Base-by-base conservation (phyloP, 805 yeast genomes). In the Saccharomyces kudriavzevii region DNA sequence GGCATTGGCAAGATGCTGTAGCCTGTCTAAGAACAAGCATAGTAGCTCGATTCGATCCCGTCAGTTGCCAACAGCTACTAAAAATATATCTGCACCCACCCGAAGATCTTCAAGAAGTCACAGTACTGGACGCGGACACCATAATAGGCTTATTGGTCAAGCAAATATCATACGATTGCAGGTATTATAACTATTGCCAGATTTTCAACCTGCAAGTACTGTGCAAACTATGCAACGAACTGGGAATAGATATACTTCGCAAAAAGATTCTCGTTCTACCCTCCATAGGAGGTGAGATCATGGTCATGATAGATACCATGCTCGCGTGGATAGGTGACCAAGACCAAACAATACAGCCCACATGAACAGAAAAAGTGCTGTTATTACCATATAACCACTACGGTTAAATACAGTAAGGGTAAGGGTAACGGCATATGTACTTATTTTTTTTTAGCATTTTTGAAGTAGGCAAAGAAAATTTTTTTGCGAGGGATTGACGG, bases 171-270 rank as follows among this genome's bases (percentile, higher is more conserved):
- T 87, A 86, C 78, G 78, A 82, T 55, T 68, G 78, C 40, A 73
- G 91, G 47, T 87, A 84, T 78, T 85, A 85, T 62, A 83, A 79
- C 59, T 81, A 76, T 55, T 78, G 72, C 72, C 82, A 64, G 60
- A 62, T 70, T 31, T 72, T 66, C 50, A 76, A 76, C 53, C 65
- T 73, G 8, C 70, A 76, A 20, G 75, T 80, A 4, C 60, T 85
- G 50, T 66, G 70, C 51, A 75, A 76, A 54, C 60, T 78, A 22
- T 65, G 58, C 26, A 49, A 53, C 4, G 47, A 50, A 13, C 50
- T 60, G 10, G 70, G 66, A 2, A 52, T 52, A 3, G 65, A 62
- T 14, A 57, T 58, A 5, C 49, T 67, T 3, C 56, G 60, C 40
- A 65, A 57, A 47, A 56, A 58, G 45, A 54, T 66, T 3, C 51